Conservation (phyloP, 352 stramenopile genomes). For the Phytophthora ramorum region DNA sequence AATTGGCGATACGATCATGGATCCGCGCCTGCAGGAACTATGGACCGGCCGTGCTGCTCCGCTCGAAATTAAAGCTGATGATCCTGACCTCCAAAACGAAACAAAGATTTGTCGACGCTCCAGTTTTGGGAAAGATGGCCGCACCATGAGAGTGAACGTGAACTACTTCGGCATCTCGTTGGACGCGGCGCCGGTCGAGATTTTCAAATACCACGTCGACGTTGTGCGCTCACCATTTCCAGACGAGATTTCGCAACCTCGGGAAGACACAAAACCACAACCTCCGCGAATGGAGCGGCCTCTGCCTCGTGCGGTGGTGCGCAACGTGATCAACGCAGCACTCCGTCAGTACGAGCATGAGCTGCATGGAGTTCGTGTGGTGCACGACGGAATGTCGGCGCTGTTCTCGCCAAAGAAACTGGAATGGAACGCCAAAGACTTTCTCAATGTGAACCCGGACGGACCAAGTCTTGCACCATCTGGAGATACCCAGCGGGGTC, state of each 20-base stretch:
- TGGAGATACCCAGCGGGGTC: conserved; percentile 16
- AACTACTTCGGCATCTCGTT: conserved; percentile 70
- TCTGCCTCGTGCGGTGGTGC: conserved; percentile 48
- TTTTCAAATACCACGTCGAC: conserved; percentile 77
- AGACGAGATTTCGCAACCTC: conserved; percentile 30
- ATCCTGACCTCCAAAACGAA: conserved; percentile 36
- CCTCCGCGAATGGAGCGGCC: conserved; percentile 48
- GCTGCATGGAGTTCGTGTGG: conserved; percentile 49
- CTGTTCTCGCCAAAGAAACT: conserved; percentile 56
- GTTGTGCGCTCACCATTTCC: conserved; percentile 43
- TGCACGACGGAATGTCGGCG: conserved; percentile 66
- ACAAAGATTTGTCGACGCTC: conserved; percentile 51
- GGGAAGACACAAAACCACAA: conserved; percentile 21
- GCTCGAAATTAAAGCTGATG: conserved; percentile 27
- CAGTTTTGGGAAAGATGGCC: conserved; percentile 34
- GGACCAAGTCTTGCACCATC: conserved; percentile 4
- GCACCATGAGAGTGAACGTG: conserved; percentile 39
- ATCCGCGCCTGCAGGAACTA: conserved; percentile 49
- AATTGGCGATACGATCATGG: conserved; percentile 50
- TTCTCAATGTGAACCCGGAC: conserved; percentile 58
- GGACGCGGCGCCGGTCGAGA: conserved; percentile 41
- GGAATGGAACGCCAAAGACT: conserved; percentile 53
- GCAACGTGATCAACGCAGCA: conserved; percentile 56
- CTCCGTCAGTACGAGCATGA: conserved; percentile 51
- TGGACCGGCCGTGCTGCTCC: conserved; percentile 41